Conservation (phyloP, 164 flowering plant species). For the Magnolia changhungtana region DNA sequence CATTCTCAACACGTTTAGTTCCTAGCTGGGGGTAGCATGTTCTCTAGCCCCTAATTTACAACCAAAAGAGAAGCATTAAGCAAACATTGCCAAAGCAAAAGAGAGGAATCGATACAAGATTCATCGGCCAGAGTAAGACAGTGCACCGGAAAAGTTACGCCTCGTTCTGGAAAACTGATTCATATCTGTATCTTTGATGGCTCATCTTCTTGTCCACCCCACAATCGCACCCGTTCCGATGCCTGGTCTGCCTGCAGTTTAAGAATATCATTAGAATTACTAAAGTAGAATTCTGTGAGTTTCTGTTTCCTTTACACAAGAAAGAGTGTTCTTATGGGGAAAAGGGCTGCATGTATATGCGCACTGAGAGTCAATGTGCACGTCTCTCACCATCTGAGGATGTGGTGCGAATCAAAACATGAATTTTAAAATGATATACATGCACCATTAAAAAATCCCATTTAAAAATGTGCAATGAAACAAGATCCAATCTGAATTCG, state of each 20-base stretch:
- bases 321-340: not conserved
- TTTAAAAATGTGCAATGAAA: too few relatives aligned
- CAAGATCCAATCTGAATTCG: too few relatives aligned
- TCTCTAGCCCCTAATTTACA: too few relatives aligned
- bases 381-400: not conserved
- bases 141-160: too few relatives aligned
- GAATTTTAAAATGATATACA: not conserved
- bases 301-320: not conserved
- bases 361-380: not conserved
- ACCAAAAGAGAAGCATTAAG: too few relatives aligned
- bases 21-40: too few relatives aligned
- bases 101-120: too few relatives aligned
- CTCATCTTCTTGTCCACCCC: slow-evolving; percentile 43
- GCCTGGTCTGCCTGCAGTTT: slow-evolving; percentile 63
- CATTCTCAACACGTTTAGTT: too few relatives aligned
- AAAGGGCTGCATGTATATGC: not conserved
- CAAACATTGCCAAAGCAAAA: too few relatives aligned
- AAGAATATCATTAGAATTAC: not conserved
- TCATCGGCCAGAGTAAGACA: too few relatives aligned
- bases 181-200: not conserved
- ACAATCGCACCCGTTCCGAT: slow-evolving; percentile 50
- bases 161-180: too few relatives aligned
- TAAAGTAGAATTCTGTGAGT: not conserved
- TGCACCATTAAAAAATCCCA: too few relatives aligned
- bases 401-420: not conserved